phyloP scores from a whole-genome alignment of 495 filamentous ascomycete genomes.

The Parathielavia appendiculata region DNA sequence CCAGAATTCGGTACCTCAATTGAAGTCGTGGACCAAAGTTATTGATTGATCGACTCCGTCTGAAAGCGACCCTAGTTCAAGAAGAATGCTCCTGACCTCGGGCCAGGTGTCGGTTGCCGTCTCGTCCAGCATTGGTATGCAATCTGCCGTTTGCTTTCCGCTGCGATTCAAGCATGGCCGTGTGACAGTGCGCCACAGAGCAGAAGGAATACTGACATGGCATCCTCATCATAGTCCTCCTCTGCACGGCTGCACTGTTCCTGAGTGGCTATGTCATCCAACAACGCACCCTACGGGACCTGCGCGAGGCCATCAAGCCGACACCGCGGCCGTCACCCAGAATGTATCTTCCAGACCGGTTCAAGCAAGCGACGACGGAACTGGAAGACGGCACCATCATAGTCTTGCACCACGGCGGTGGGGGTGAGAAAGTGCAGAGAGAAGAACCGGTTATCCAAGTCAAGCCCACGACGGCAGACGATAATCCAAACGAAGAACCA shows the following conservation, averaged over 20 bases:
- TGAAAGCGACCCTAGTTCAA: background rate
- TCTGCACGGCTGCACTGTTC: constrained; percentile 50
- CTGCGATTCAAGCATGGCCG: background rate
- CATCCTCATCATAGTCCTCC: constrained; percentile 35
- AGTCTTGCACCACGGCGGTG: constrained; percentile 23
- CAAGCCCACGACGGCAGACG: constrained; percentile 28
- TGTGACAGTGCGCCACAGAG: background rate
- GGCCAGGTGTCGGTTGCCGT: constrained; percentile 49
- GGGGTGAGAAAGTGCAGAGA: background rate
- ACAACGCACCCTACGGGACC: constrained; percentile 48
- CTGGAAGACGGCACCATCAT: constrained; percentile 37
- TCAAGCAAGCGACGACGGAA: constrained; percentile 31
- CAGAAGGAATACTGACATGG: constrained; percentile 26
- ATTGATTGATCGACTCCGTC: too few species aligned
- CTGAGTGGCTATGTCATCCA: constrained; percentile 51
- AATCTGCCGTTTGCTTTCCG: constrained; percentile 11
- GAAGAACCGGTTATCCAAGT: constrained; percentile 29
- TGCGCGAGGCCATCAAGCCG: constrained; percentile 45
- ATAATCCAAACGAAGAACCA: background rate
- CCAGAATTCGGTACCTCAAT: background rate
- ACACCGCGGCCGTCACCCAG: constrained; percentile 38
- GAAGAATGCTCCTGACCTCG: constrained; percentile 47
- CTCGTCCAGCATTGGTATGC: constrained; percentile 45
- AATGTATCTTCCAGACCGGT: constrained; percentile 41
- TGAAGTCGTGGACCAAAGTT: background rate